A percentile compares a stretch with the other conserved stretches of the same genome.
Conservation (phyloP, 78 protist species). For the Dictyostelium intermedium region DNA sequence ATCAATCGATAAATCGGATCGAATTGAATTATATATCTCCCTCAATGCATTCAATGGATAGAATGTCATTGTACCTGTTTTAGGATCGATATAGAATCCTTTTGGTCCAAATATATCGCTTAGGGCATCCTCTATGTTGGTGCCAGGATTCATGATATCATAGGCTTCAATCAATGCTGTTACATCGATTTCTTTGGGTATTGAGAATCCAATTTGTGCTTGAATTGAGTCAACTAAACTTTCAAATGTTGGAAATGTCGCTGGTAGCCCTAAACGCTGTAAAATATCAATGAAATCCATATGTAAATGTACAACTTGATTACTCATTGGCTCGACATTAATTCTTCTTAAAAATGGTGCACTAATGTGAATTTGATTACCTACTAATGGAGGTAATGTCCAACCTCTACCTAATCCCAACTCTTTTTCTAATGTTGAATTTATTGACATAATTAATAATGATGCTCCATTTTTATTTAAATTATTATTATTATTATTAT, state of each 20-base stretch:
- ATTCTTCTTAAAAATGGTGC: conserved; percentile 42
- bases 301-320: conserved; percentile 27
- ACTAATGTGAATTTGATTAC: conserved; percentile 67
- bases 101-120: not conserved
- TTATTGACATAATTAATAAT: conserved; percentile 37
- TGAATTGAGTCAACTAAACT: not conserved
- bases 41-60: not conserved
- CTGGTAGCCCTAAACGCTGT: not conserved
- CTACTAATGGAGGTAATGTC: conserved; percentile 45
- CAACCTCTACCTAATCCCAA: conserved; percentile 80
- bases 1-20: not conserved
- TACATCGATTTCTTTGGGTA: conserved; percentile 2
- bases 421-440: conserved; percentile 44
- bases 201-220: not conserved
- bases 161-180: not conserved
- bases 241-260: conserved; percentile 3
- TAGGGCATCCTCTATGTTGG: not conserved
- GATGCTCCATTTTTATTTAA: not conserved
- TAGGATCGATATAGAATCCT: not conserved
- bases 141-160: not conserved
- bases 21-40: not conserved
- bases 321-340: not conserved
- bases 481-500: not conserved
- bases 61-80: not conserved
- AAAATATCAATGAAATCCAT: conserved; percentile 53